Evolutionary conservation across 2,329 filamentous ascomycete species (phyloP).

Genomic region (Aspergillus fumigatiaffinis): DNA sequence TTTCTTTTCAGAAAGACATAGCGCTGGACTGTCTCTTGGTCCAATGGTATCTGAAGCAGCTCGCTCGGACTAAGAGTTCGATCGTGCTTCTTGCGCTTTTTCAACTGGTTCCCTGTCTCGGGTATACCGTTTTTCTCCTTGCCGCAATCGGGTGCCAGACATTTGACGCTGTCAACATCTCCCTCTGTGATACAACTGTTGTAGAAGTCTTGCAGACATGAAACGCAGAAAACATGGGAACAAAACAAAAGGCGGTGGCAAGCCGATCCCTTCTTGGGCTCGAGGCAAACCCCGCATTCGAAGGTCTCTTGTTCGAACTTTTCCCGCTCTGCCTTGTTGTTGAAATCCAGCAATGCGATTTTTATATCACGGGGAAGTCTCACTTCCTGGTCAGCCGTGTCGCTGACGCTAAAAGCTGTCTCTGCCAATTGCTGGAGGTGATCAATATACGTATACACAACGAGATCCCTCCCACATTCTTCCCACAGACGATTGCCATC

Average conservation of each 20-base stretch:
- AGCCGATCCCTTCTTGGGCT: slow-evolving; percentile 79
- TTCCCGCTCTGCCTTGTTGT: slow-evolving; percentile 67
- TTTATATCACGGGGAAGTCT: slow-evolving; percentile 52
- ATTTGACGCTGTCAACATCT: slow-evolving; percentile 73
- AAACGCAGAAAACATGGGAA: slow-evolving; percentile 82
- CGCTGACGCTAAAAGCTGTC: slow-evolving; percentile 49
- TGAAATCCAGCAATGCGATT: slow-evolving; percentile 71
- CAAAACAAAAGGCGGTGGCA: slow-evolving; percentile 83
- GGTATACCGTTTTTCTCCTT: slow-evolving; percentile 49
- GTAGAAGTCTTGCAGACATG: slow-evolving; percentile 89
- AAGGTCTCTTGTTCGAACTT: slow-evolving; percentile 82
- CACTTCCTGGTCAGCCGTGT: slow-evolving; percentile 40
- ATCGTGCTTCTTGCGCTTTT: slow-evolving; percentile 58
- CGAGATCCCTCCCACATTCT: slow-evolving; percentile 54
- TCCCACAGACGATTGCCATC: slow-evolving; percentile 55
- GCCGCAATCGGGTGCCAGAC: slow-evolving; percentile 74
- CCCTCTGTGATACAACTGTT: slow-evolving; percentile 82
- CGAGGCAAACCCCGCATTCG: slow-evolving; percentile 81
- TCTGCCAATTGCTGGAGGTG: slow-evolving; percentile 57
- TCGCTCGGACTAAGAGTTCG: slow-evolving; percentile 76
- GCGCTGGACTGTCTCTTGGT: slow-evolving; percentile 70
- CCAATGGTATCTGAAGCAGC: slow-evolving; percentile 70
- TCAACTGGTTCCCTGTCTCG: slow-evolving; percentile 19
- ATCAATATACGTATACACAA: slow-evolving; percentile 59
- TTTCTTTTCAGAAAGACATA: slow-evolving; percentile 92